phyloP scores from a whole-genome alignment of 192 early-diverging fungal genomes.

The Lobosporangium transversale region DNA sequence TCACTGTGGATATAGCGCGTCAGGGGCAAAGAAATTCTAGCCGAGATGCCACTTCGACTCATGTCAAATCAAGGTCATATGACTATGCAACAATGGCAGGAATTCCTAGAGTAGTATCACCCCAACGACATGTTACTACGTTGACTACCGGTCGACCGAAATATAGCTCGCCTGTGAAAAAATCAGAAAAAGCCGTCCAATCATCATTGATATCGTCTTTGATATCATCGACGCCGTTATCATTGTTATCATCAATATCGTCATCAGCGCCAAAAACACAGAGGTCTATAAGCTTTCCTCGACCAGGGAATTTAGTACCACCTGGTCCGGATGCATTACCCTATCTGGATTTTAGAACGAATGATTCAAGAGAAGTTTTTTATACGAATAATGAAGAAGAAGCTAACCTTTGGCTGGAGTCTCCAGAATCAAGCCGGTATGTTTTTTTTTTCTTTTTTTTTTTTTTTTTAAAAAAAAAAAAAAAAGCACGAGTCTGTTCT shows the following conservation, averaged over 20 bases:
- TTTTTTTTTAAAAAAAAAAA: neutral
- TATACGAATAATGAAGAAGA: slow-evolving; percentile 39
- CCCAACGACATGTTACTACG: no score
- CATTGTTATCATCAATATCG: neutral
- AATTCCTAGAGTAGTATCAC: no score
- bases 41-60: no score
- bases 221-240: neutral
- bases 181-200: no score
- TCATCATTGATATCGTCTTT: neutral
- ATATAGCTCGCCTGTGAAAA: no score
- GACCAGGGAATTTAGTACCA: neutral
- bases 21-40: no score
- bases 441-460: neutral
- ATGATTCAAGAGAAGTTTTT: slow-evolving; percentile 29
- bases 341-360: slow-evolving; percentile 32
- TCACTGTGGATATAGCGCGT: no score
- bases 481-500: neutral
- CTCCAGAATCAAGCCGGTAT: slow-evolving; percentile 20
- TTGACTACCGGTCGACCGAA: no score
- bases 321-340: slow-evolving; percentile 5
- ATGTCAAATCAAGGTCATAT: no score
- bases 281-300: neutral
- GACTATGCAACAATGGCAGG: no score
- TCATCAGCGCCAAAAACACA: neutral
- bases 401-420: slow-evolving; percentile 29